Percentiles rank a stretch among this genome's conserved stretches.
Conservation (phyloP, 768 basidiomycete species). For the Floccularia luteovirens region DNA sequence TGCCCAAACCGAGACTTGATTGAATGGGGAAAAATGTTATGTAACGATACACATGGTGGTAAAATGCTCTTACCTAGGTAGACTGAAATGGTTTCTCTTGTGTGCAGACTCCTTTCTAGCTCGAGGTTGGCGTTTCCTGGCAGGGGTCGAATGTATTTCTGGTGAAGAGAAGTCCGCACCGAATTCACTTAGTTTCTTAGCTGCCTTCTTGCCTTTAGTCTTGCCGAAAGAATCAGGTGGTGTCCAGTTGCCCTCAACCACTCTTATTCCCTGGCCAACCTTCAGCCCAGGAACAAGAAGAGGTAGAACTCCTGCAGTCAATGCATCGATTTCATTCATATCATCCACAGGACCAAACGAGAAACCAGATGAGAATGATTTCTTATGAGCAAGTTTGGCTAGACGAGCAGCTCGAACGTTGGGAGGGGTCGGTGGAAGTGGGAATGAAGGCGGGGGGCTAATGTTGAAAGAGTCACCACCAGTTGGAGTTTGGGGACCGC, state of each 20-base stretch:
- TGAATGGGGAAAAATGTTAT: no score
- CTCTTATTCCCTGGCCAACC: constrained; percentile 47
- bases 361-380: constrained; percentile 58
- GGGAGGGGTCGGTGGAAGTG: constrained; percentile 71
- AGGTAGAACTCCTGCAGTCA: constrained; percentile 63
- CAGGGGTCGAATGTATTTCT: constrained; percentile 57
- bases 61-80: constrained; percentile 46
- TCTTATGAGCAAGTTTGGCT: constrained; percentile 50
- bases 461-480: constrained; percentile 26
- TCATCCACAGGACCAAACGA: constrained; percentile 51
- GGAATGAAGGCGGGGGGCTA: constrained; percentile 58
- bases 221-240: constrained; percentile 33
- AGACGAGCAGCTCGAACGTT: constrained; percentile 50
- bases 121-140: constrained; percentile 23
- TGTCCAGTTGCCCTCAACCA: constrained; percentile 36
- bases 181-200: constrained; percentile 31
- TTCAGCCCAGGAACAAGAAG: constrained; percentile 60
- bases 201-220: constrained; percentile 27
- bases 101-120: constrained; percentile 42
- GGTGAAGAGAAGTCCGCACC: constrained; percentile 48
- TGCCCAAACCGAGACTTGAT: constrained; percentile 58
- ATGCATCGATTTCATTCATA: constrained; percentile 61
- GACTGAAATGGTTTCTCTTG: constrained; percentile 57
- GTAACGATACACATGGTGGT: background rate
- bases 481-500: constrained; percentile 28